Base-by-base conservation (phyloP, 495 filamentous ascomycete species). In the Aspergillus taichungensis region DNA sequence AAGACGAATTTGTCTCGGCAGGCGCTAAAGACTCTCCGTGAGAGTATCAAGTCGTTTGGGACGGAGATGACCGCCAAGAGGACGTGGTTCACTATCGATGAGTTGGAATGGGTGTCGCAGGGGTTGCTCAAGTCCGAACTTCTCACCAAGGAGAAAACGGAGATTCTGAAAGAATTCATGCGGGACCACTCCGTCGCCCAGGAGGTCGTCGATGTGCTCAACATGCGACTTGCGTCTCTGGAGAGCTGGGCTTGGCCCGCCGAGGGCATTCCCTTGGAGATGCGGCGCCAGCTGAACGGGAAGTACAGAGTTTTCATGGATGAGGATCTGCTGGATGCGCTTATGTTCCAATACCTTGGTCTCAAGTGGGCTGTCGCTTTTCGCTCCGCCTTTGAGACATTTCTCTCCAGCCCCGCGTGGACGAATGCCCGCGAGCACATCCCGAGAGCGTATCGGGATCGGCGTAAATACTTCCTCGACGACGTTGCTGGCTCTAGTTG, bases 191-290 rank as follows among this genome's bases (percentile, higher is more conserved):
- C 73, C 14, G 76, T 85, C 10, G 55, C 77, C 0, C 60, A 64
- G 32, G 82, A 85, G 48, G 70, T 86, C 5, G 72, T 71, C 1
- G 80, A 85, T 54, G 80, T 85, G 11, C 58, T 86, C 34, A 85
- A 84, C 50, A 81, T 85, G 78, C 67, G 81, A 9, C 70, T 83
- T 36, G 66, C 76, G 0, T 62, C 75, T 4, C 54, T 85, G 9
- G 63, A 74, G 1, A 72, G 62, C 13, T 86, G 82, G 82, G 58
- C 60, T n/a, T 86, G 80, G 81, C 71, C 69, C 6, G 43, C 56
- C 0, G 63, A 69, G 13, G 72, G 66, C 5, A 60, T 85, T 6
- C 62, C 69, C 0, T 43, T 87, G 1, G 79, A 83, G 41, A 75
- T 79, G 67, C 69, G 77, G 28, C 71, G 78, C 9, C 75, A 83